Evolutionary conservation across 768 basidiomycete species (phyloP), one percentile per base, ranked within the genome.

Genomic region (Clitopilus hobsonii): DNA sequence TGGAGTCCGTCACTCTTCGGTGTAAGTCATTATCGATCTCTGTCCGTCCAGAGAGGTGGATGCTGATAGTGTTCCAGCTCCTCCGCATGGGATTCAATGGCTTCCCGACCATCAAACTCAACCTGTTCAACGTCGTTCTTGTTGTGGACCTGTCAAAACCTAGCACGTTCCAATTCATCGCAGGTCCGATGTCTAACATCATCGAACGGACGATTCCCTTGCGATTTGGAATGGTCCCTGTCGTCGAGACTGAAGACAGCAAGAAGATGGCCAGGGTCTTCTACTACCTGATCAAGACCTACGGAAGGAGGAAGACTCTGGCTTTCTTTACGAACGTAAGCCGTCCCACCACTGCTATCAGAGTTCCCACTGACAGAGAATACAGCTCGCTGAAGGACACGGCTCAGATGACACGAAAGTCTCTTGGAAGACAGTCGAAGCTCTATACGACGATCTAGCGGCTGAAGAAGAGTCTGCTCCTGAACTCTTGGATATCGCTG

Each of bases 201-300:
- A 84, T 98, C 51, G 72, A 81, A 25, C 78, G 91, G 28, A 80
- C 77, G 14, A 74, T 91, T 41, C 91, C 94, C 0, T 80, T 94
- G 59, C 77, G 91, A 16, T 94, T 94, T 67, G 96, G 96, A 11
- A 65, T 98, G 48, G 91, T 95, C 1, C 94, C 93, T 1, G 70
- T 84, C 28, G 67, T 84, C 2, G 82, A 86, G 54, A 83, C 71
- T 3, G 71, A 77, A 47, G 71, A 75, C 59, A 32, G 49, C 49
- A 26, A 26, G 49, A 27, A 51, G 49, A 88, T 94, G 81, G 90
- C 92, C 0, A 77, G 79, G 54, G 62, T 94, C 0, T 77, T 91
- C 53, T 87, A 84, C 58, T 83, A 90, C 62, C 65, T 91, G 5
- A 71, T 88, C 30, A 74, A 81, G 8, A 80, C 70, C 18, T 80